phyloP scores from a whole-genome alignment of 768 basidiomycete species.

The Chalciporus sphaerocephalus region DNA sequence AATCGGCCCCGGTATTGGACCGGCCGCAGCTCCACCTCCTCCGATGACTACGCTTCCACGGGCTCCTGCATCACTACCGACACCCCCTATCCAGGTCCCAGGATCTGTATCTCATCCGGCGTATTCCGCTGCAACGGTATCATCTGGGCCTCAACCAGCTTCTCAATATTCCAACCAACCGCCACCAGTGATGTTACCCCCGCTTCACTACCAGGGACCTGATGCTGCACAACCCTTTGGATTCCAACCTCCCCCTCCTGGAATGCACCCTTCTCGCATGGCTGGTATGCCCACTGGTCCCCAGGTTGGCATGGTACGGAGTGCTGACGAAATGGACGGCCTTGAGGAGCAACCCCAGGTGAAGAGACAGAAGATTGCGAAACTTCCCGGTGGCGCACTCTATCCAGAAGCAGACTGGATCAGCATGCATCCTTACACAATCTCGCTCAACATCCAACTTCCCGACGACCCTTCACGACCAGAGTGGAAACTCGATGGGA shows the following conservation, averaged over 20 bases:
- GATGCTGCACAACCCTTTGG: constrained; percentile 76
- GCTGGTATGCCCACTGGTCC: constrained; percentile 55
- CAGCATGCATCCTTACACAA: constrained; percentile 85
- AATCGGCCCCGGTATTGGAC: constrained; percentile 85
- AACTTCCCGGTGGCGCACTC: constrained; percentile 75
- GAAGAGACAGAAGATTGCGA: constrained; percentile 84
- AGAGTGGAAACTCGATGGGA: constrained; percentile 91
- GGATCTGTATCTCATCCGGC: constrained; percentile 43
- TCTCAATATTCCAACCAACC: constrained; percentile 59
- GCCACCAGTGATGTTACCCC: constrained; percentile 73
- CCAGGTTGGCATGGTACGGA: constrained; percentile 69
- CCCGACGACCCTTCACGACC: constrained; percentile 79
- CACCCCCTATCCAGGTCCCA: constrained; percentile 51
- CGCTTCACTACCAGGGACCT: constrained; percentile 79
- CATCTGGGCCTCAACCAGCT: constrained; percentile 89
- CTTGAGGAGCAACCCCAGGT: constrained; percentile 69
- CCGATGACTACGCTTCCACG: constrained; percentile 60
- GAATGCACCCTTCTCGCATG: constrained; percentile 67
- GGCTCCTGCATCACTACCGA: constrained; percentile 68
- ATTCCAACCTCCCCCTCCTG: constrained; percentile 64
- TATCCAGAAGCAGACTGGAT: constrained; percentile 92
- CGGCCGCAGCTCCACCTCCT: constrained; percentile 66
- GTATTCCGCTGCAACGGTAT: constrained; percentile 80
- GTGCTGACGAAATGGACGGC: constrained; percentile 80
- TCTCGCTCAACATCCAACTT: constrained; percentile 80